Base-by-base conservation (phyloP, 352 stramenopile genomes). In the Blastocystis hominis region DNA sequence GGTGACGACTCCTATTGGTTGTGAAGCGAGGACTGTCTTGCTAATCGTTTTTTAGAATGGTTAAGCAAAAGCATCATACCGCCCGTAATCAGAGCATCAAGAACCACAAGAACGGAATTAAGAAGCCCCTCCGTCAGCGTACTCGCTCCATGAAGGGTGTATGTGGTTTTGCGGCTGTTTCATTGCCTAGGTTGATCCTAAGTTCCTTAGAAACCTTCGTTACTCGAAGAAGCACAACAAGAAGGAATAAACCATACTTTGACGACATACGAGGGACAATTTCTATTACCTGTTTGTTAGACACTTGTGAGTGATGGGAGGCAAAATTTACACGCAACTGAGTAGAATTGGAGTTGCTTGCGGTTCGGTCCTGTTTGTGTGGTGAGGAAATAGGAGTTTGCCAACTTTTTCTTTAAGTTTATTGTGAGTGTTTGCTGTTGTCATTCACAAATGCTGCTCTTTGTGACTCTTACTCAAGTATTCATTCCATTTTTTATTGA, bases 151-250 rank as follows among this genome's bases (percentile, higher is more conserved):
- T 92, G 89, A 92, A 92, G 89, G 93, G 93, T 87, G 93, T 95
- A 94, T 69, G 92, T 9, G 38, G n/a, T 72, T 30, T 68, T 24
- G 24, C 0, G 40, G 20, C 10, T 6, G 34, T 38, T 10, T 55
- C 30, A 30, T 17, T n/a, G n/a, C n/a, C 5, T 89, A 94, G 92
- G 89, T 94, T 47, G 93, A 95, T 92, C 93, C 93, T 66, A 95
- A 95, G 91, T 95, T 95, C 91, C 89, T 95, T 90, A 91, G 93
- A 88, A 95, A 95, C 91, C 92, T 94, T 90, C 92, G 93, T 91
- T 95, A 92, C 91, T 92, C 92, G 86, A 95, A 95, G 91, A 95
- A 94, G 92, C 93, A 93, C 90, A 93, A 95, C 91, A 94, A 94
- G 91, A 94, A 94, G 91, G 77, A 87, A 87, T 87, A 87, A 87